Percentiles rank a stretch among this genome's conserved stretches.
Conservation (phyloP, 495 filamentous ascomycete genomes). For the Xylaria flabelliformis region DNA sequence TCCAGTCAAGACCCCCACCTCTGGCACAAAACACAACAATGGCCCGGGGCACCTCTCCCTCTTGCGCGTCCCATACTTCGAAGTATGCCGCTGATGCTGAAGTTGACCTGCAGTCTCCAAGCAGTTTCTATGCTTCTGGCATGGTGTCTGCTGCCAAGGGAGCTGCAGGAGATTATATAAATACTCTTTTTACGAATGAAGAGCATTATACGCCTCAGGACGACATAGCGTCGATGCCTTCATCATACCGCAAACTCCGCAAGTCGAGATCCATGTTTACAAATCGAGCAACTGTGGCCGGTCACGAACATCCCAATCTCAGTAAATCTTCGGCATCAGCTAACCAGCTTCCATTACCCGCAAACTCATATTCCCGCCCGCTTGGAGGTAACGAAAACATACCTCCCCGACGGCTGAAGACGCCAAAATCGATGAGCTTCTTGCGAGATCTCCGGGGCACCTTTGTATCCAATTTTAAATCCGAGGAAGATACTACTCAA, state of each 20-base stretch:
- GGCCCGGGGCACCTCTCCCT: background rate
- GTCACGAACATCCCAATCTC: constrained; percentile 16
- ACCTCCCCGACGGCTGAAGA: constrained; percentile 35
- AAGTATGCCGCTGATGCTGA: background rate
- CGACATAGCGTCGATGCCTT: constrained; percentile 68
- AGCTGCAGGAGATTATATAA: constrained; percentile 44
- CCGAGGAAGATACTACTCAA: constrained; percentile 28
- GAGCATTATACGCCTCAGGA: constrained; percentile 64
- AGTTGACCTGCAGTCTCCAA: constrained; percentile 31
- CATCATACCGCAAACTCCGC: constrained; percentile 75
- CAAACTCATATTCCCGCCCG: background rate
- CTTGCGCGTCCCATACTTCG: background rate
- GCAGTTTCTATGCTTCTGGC: constrained; percentile 43
- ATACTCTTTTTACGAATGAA: constrained; percentile 45
- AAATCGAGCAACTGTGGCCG: constrained; percentile 47
- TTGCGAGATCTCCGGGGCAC: constrained; percentile 49
- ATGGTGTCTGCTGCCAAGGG: constrained; percentile 44
- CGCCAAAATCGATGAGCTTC: constrained; percentile 69
- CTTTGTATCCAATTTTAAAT: constrained; percentile 29
- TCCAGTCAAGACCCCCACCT: constrained; percentile 40
- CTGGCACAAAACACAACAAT: background rate
- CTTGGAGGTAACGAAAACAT: constrained; percentile 7
- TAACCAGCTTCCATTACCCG: constrained; percentile 37
- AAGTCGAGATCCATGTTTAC: constrained; percentile 78
- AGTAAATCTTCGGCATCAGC: constrained; percentile 37